phyloP scores from a whole-genome alignment of 1,284 basidiomycete species.

The Phellopilus nigrolimitatus region DNA sequence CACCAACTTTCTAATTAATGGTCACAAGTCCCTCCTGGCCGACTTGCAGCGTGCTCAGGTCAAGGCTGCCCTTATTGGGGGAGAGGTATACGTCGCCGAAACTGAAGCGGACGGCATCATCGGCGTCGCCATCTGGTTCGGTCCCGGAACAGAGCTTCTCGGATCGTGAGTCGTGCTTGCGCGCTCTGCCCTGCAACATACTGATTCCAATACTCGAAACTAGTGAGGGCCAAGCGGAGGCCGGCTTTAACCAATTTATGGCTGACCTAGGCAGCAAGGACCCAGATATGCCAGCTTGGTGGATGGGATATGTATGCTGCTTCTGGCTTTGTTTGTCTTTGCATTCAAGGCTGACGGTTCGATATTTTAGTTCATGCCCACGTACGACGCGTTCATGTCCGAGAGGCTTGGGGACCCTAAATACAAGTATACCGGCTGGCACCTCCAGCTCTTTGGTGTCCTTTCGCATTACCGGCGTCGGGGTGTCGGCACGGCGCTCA shows the following conservation, averaged over 20 bases:
- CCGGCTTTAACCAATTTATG: conserved; percentile 13
- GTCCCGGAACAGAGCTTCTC: conserved; percentile 22
- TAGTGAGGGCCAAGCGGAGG: conserved; percentile 2
- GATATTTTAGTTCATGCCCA: conserved; percentile 14
- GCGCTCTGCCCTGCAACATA: neutral
- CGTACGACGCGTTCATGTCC: conserved; percentile 11
- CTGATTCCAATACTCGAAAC: neutral
- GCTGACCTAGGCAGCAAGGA: neutral
- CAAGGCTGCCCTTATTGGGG: conserved; percentile 11
- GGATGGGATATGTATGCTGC: conserved; percentile 19
- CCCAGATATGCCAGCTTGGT: conserved; percentile 11
- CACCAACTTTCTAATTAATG: no score
- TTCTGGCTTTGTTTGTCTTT: conserved; percentile 3
- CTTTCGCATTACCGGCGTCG: conserved; percentile 12
- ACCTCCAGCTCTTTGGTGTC: conserved; percentile 20
- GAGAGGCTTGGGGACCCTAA: conserved; percentile 8
- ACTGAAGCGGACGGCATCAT: conserved; percentile 18
- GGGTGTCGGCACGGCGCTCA: conserved; percentile 18
- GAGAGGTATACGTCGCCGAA: conserved; percentile 24
- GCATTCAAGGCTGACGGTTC: neutral
- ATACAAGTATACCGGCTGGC: conserved; percentile 17
- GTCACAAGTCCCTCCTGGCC: no score
- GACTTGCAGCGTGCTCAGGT: no score
- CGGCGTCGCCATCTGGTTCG: conserved; percentile 24
- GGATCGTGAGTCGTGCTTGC: conserved; percentile 3